A percentile compares a stretch with the other conserved stretches of the same genome.
phyloP scores from a whole-genome alignment of 441 rosid genomes.

The Euphorbia corollata region DNA sequence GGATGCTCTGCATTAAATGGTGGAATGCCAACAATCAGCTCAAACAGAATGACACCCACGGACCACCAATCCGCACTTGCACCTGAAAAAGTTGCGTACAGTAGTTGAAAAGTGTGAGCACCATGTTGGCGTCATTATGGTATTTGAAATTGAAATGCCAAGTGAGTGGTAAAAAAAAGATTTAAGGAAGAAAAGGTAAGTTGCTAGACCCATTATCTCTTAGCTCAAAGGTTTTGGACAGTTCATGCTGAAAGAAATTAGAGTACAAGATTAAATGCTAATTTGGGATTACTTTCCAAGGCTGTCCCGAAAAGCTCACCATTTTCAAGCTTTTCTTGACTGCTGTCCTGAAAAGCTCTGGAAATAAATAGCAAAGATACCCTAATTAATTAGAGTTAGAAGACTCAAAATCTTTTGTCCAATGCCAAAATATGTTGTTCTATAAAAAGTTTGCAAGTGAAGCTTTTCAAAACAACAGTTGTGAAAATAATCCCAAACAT shows the following conservation, averaged over 20 bases:
- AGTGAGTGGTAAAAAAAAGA: background rate
- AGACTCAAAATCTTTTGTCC: no score
- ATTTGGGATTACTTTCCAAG: no score
- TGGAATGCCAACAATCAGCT: conserved; percentile 94
- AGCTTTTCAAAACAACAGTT: no score
- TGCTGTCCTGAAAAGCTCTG: no score
- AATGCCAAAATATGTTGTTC: no score
- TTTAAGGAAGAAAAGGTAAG: background rate
- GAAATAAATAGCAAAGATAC: no score
- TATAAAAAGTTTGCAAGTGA: no score
- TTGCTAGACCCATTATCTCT: background rate
- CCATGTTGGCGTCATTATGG: background rate
- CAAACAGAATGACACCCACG: conserved; percentile 92
- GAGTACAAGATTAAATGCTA: background rate
- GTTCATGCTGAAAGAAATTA: background rate
- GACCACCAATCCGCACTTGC: conserved; percentile 99
- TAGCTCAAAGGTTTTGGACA: background rate
- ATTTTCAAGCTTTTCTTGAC: no score
- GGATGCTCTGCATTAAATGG: conserved; percentile 99
- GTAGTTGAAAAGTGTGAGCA: conserved; percentile 3
- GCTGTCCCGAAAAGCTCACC: no score
- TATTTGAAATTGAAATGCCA: background rate
- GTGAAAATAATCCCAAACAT: no score
- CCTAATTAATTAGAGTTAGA: no score
- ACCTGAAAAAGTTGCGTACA: conserved; percentile 43